These are phyloP conservation scores for Rhizopogon vinicolor DNA, from an alignment of 768 basidiomycete genomes.

Conservation along the genomic window DNA sequence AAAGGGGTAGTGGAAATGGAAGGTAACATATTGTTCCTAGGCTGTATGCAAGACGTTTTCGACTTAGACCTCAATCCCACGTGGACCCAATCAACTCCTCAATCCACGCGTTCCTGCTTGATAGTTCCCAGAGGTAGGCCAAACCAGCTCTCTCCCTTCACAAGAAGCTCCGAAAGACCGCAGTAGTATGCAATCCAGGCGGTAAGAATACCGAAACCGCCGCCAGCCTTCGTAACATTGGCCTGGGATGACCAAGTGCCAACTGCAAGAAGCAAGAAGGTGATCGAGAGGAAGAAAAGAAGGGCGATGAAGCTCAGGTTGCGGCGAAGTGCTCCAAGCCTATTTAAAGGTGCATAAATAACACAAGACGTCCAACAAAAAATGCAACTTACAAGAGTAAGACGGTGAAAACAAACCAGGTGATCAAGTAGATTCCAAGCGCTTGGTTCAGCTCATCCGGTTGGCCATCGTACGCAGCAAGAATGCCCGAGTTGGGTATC, in stretches of 20 bases:
- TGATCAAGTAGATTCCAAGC: constrained; percentile 67
- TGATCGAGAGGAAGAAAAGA: constrained; percentile 49
- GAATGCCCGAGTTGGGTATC: constrained; percentile 65
- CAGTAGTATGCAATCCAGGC: constrained; percentile 44
- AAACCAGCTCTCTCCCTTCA: constrained; percentile 34
- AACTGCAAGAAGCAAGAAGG: constrained; percentile 43
- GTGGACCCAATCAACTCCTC: not conserved
- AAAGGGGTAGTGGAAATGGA: not conserved
- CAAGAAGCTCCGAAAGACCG: constrained; percentile 38
- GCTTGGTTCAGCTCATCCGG: constrained; percentile 45
- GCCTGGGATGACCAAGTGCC: constrained; percentile 30
- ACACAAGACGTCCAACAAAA: not conserved
- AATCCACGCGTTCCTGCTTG: constrained; percentile 3
- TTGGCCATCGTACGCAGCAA: constrained; percentile 41
- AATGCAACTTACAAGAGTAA: constrained; percentile 52
- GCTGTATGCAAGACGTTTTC: not conserved
- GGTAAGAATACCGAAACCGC: constrained; percentile 41
- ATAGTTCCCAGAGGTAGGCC: constrained; percentile 34
- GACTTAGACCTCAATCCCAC: not conserved
- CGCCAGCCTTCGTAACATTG: constrained; percentile 33
- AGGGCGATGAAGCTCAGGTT: constrained; percentile 46
- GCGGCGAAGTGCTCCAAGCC: constrained; percentile 46
- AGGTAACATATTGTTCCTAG: constrained; percentile 2
- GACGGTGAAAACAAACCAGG: constrained; percentile 73
- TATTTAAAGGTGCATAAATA: constrained; percentile 10